Percentiles rank a stretch among this genome's conserved stretches.
Conservation (phyloP, 208 protist genomes). For the Trypanosoma cruzi region DNA sequence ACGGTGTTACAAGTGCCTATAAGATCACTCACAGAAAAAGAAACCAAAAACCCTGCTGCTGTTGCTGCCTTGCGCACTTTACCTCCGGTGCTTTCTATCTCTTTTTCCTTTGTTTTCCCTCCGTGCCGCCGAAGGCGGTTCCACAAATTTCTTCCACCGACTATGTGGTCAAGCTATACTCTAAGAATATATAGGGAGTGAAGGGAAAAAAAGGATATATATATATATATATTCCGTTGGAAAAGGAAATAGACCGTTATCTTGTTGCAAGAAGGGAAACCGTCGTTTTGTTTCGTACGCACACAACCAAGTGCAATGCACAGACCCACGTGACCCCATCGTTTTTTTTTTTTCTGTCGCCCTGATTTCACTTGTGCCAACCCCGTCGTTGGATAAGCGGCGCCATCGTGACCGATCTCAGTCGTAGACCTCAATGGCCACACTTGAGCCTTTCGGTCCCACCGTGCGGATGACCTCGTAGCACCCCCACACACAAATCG, state of each 20-base stretch:
- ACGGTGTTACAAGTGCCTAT: neutral
- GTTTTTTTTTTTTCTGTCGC: no score
- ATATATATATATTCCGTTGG: neutral
- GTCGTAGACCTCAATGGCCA: slow-evolving; percentile 49
- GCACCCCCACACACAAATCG: slow-evolving; percentile 48
- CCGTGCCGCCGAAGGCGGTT: neutral
- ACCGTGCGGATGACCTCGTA: slow-evolving; percentile 58
- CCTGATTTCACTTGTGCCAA: no score
- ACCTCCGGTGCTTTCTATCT: neutral
- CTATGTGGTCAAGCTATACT: neutral
- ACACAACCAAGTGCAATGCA: neutral
- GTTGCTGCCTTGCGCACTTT: no score
- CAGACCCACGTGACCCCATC: no score
- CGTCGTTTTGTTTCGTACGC: neutral
- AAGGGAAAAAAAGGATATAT: neutral
- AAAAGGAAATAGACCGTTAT: neutral
- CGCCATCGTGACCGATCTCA: neutral
- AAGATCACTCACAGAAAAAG: no score
- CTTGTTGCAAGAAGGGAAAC: no score
- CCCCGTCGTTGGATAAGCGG: no score
- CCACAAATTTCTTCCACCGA: neutral
- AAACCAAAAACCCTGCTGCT: neutral
- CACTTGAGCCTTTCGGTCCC: slow-evolving; percentile 62
- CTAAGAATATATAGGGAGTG: neutral
- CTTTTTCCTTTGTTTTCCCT: neutral